Evolutionary conservation across 805 yeast genomes (phyloP), one percentile per base, ranked within the genome.

Genomic region (Yarrowia porcina): DNA sequence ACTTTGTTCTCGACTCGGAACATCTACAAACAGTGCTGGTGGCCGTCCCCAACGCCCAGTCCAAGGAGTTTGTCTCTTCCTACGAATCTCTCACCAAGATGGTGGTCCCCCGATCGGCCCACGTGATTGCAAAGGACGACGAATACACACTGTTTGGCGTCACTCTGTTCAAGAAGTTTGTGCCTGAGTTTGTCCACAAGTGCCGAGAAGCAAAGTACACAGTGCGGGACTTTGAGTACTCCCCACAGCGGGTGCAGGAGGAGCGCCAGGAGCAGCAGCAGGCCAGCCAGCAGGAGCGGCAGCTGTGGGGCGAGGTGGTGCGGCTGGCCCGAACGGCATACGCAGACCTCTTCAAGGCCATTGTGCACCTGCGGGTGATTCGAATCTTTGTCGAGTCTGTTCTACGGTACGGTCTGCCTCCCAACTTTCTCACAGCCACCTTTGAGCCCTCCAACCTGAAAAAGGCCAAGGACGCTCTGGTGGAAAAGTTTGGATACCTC

Each of bases 361-460:
- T 97, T 97, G 80, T 89, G 71, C 99, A 94, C 75, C 83, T 94
- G 68, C 91, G 91, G 76, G 84, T 89, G 4, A 80, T 94, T 61
- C 85, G 97, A 68, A 82, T 89, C 18, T 94, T 88, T 75, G 97
- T 93, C 38, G 99, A 94, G 77, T 83, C 91, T 57, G 97, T 94
- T 15, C 81, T 94, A 73, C 86, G 99, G 76, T 94, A 94, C 74
- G 99, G 99, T 0, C 82, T 94, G 67, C 99, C 99, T 35, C 97
- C 98, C 30, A 88, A 87, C 69, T 94, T 93, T 74, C 82, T 84
- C 71, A 78, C 83, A 13, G 79, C 77, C 42, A 15, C 54, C 7
- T 44, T 59, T 52, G 73, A 77, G 20, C 71, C 79, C 41, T 78
- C 78, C 67, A 72, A 74, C 27, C 67, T 81, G 21, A 77, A 76